Conservation (phyloP, 495 filamentous ascomycete genomes). For the Penicillium taxi region DNA sequence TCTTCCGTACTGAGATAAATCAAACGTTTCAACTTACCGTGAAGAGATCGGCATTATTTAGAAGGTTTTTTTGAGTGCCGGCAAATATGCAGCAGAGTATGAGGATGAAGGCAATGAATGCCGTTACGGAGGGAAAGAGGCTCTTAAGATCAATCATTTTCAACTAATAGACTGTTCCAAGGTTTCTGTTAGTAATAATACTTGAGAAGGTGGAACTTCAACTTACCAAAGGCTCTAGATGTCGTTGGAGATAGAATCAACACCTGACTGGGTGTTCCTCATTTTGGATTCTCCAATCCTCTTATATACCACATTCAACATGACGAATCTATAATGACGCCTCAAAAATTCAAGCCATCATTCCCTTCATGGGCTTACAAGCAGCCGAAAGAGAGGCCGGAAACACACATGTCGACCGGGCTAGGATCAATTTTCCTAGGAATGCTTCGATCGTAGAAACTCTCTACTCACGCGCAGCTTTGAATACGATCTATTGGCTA, state of each 20-base stretch:
- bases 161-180: no score
- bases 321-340: background rate
- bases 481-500: no score
- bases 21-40: slow-evolving; percentile 39
- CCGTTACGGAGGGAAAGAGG: slow-evolving; percentile 22
- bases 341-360: slow-evolving; percentile 2
- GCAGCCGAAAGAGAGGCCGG: background rate
- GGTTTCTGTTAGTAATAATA: no score
- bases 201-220: no score
- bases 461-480: no score
- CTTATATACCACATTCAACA: slow-evolving; percentile 2
- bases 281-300: background rate
- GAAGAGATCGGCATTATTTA: slow-evolving; percentile 57
- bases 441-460: background rate
- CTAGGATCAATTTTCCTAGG: background rate
- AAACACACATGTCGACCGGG: slow-evolving; percentile 1
- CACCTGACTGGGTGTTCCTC: background rate
- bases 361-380: slow-evolving; percentile 9
- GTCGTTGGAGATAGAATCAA: no score
- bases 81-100: slow-evolving; percentile 64
- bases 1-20: background rate
- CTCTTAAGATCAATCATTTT: slow-evolving; percentile 11
- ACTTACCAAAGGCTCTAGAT: background rate
- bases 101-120: slow-evolving; percentile 57
- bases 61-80: slow-evolving; percentile 50